Base-by-base conservation (phyloP, 345 rosid genomes). In the Euphorbia lathyris region DNA sequence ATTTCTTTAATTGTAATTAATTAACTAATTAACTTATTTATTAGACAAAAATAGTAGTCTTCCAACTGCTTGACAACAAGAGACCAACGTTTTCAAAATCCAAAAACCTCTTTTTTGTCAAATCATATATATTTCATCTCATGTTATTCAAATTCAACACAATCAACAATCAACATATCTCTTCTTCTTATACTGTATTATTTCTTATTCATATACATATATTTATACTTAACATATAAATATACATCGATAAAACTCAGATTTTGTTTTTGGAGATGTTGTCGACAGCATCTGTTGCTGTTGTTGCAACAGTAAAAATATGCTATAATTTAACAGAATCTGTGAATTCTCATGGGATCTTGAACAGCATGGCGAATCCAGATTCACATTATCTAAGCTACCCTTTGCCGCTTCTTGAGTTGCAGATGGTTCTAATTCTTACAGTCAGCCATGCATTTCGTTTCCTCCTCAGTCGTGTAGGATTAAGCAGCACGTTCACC, bases 351-450 rank as follows among this genome's bases (percentile, higher is more conserved):
- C 25, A 8, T 9, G 72, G 72, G 16, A 11, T 69, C 27, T 36
- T 58, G 22, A 7, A 57, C 25, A 51, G 25, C 25, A 14, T 14
- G 20, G 53, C 52, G 9, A 32, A 10, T 17, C 34, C 9, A 7
- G n/a, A 10, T 10, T 20, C 9, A 7, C 16, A 2, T 10, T 58
- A 12, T 20, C 36, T 42, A 9, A 47, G 50, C 30, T 11, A 2
- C 14, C 5, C 75, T 26, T 26, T 76, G 67, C 66, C 74, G 0
- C 53, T 58, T 56, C 47, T 76, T 17, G 43, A 65, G 66, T 13
- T 70, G 42, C 79, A 70, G 47, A 51, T 76, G 27, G 10, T 20
- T 26, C 13, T 71, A 7, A 65, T 76, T 60, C 50, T 76, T 60
- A 23, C 38, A 13, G 1, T 25, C 50, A 25, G 47, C 34, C 51